phyloP scores from a whole-genome alignment of 345 rosid species.

The Capsella bursapastoris region DNA sequence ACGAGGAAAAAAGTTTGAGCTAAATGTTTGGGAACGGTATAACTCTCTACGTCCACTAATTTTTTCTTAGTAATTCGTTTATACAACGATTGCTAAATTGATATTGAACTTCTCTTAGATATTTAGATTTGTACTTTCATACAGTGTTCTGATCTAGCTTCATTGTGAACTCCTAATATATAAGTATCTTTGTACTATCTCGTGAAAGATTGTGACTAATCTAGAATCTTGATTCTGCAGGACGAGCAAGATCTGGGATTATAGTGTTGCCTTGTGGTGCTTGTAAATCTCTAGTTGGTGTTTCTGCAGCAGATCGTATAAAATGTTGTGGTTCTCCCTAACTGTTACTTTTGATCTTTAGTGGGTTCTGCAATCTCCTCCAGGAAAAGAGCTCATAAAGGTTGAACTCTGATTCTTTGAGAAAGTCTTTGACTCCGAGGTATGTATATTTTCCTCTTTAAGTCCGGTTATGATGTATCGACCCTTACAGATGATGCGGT shows the following conservation, averaged over 20 bases:
- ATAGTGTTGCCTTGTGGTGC: conserved; percentile 99
- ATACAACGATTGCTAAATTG: background rate
- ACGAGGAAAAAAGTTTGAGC: conserved; percentile 95
- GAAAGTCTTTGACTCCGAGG: no score
- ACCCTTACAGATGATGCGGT: no score
- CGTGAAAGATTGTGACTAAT: conserved; percentile 10
- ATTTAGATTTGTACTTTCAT: conserved; percentile 1
- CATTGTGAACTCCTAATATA: background rate
- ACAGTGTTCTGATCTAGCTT: background rate
- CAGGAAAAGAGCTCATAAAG: no score
- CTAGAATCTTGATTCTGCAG: conserved; percentile 49
- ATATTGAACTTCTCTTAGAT: background rate
- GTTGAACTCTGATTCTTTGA: no score
- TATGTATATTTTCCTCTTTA: no score
- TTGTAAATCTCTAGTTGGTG: conserved; percentile 96
- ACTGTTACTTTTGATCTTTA: no score
- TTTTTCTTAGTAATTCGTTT: background rate
- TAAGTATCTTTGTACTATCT: conserved; percentile 14
- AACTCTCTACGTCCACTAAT: background rate
- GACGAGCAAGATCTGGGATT: conserved; percentile 98
- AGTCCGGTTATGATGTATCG: no score
- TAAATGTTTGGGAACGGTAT: conserved; percentile 99
- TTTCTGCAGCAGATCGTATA: conserved; percentile 89
- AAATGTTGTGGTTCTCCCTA: conserved; percentile 23
- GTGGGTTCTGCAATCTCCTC: no score